Conservation (phyloP, 257 asterid species). For the Fraxinus cuspidata region DNA sequence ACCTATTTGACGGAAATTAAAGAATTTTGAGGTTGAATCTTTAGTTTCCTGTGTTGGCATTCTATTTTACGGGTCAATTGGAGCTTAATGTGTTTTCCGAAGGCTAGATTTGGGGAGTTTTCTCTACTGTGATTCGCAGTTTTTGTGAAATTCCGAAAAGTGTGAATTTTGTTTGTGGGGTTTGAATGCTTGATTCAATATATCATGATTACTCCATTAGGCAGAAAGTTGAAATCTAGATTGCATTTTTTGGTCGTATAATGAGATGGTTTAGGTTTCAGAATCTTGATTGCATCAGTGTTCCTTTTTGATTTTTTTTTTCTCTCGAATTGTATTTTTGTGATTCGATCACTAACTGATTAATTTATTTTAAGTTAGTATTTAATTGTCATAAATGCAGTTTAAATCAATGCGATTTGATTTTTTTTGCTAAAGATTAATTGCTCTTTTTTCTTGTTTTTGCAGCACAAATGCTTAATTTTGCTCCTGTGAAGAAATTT, state of each 20-base stretch:
- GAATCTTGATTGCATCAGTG: conserved; percentile 4
- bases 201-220: not conserved
- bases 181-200: not conserved
- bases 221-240: not conserved
- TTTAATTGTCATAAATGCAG: not conserved
- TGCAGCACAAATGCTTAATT: conserved; percentile 27
- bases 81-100: not conserved
- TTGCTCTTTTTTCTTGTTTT: not conserved
- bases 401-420: conserved; percentile 7
- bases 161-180: not conserved
- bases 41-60: conserved; percentile 18
- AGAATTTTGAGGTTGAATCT: conserved; percentile 15
- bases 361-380: not conserved
- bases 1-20: conserved; percentile 21
- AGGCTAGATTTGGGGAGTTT: conserved; percentile 28
- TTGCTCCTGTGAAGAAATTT: conserved; percentile 3
- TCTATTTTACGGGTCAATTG: conserved; percentile 19
- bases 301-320: not conserved
- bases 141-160: conserved; percentile 2
- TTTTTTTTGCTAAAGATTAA: conserved; percentile 7
- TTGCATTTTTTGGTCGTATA: not conserved
- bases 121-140: conserved; percentile 10
- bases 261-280: not conserved
- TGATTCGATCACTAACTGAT: not conserved
- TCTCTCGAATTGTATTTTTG: not conserved